Evolutionary conservation across 805 yeast species (phyloP), one percentile per base, ranked within the genome.

Genomic region (Pichia manshurica): DNA sequence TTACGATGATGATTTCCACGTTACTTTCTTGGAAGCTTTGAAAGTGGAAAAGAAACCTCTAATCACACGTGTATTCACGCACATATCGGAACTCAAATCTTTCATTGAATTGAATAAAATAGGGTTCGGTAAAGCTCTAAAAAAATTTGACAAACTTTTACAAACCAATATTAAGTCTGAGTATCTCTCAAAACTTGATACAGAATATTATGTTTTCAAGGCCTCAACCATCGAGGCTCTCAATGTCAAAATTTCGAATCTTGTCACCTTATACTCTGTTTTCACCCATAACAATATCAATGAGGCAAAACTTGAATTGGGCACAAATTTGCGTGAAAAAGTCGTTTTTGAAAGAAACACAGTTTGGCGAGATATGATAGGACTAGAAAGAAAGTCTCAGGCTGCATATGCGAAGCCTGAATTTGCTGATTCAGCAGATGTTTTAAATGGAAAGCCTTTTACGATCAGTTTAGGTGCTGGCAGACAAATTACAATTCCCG

Each of bases 311-410:
- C 64, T 66, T 35, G 80, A 75, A 44, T 64, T 77, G 47, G 70
- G 72, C 53, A 67, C 77, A 3, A 75, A 75, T 53, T 67, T 91
- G 53, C 74, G 97, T 53, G 99, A 91, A 58, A 95, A 91, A 64
- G 86, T 91, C 32, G 96, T 90, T 17, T 91, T 96, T 95, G 98
- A 91, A 67, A 77, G 99, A 64, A 89, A 89, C 63, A 91, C 97
- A 0, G 97, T 91, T 25, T 91, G 99, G 99, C 82, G 93, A 62
- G 97, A 91, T 65, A 82, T 91, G 84, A 84, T 91, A 62, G 91
- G 93, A 20, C 67, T 90, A 57, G 96, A 90, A 63, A 77, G 96
- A 56, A 86, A 86, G 58, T 72, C 90, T 0, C 91, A 89, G 57
- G 88, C 87, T 19, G 89, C 90, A 2, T 53, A 69, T 42, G 64